phyloP scores from a whole-genome alignment of 23 red algal species.

The Gracilaria gracilis region DNA sequence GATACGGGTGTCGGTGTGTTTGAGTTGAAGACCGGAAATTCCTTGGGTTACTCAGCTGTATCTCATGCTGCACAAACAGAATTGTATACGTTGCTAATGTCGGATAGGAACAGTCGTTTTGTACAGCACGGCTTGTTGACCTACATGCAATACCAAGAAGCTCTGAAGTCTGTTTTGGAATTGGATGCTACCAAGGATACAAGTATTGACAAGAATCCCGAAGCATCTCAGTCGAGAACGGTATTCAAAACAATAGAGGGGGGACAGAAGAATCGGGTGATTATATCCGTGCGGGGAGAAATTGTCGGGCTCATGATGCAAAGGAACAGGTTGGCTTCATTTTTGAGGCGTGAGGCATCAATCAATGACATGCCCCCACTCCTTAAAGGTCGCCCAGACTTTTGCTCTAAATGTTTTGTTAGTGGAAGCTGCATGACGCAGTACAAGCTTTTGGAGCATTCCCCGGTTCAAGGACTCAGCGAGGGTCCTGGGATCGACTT shows the following conservation, averaged over 20 bases:
- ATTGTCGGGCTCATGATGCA: slow-evolving; percentile 58
- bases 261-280: slow-evolving; percentile 28
- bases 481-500: slow-evolving; percentile 42
- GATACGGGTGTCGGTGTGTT: slow-evolving; percentile 52
- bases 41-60: slow-evolving; percentile 35
- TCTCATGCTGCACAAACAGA: slow-evolving; percentile 77
- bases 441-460: slow-evolving; percentile 40
- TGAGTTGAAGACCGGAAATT: slow-evolving; percentile 83
- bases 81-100: slow-evolving; percentile 79
- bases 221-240: slow-evolving; percentile 1
- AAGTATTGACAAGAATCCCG: neutral
- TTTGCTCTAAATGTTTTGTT: slow-evolving; percentile 50
- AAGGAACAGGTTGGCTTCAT: slow-evolving; percentile 51
- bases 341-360: neutral
- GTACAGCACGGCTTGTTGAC: slow-evolving; percentile 49
- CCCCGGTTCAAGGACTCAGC: neutral
- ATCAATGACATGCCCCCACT: slow-evolving; percentile 12
- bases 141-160: slow-evolving; percentile 67
- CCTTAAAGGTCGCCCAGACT: slow-evolving; percentile 14
- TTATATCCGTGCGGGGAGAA: slow-evolving; percentile 15
- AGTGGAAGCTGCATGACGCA: slow-evolving; percentile 50
- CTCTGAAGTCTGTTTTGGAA: slow-evolving; percentile 12
- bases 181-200: neutral
- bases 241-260: slow-evolving; percentile 11
- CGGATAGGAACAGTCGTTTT: slow-evolving; percentile 65